These are phyloP conservation scores for Alnus glutinosa DNA, from an alignment of 306 rosid species.

Conservation along the genomic window DNA sequence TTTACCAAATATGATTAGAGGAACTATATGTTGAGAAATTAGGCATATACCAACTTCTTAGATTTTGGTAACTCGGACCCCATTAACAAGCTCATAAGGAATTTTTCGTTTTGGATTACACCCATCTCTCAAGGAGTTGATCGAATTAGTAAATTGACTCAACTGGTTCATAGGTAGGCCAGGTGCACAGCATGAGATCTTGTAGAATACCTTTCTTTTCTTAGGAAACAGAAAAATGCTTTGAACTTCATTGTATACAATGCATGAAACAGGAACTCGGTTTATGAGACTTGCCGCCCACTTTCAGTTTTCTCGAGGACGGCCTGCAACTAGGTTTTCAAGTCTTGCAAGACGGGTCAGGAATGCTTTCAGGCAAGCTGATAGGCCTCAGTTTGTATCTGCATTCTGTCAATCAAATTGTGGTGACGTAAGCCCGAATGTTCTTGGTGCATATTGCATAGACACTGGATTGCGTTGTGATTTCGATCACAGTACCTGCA, in stretches of 20 bases:
- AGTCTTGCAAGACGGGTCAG: slow-evolving; percentile 78
- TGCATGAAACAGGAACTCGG: too few species aligned
- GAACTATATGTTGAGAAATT: background rate
- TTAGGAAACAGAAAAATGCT: background rate
- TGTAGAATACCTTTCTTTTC: background rate
- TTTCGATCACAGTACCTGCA: slow-evolving; percentile 93
- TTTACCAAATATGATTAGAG: background rate
- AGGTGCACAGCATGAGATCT: background rate
- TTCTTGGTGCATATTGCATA: slow-evolving; percentile 76
- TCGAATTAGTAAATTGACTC: background rate
- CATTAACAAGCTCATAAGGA: background rate
- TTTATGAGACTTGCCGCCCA: slow-evolving; percentile 48
- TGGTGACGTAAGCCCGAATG: slow-evolving; percentile 97
- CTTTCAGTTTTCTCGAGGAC: slow-evolving; percentile 69
- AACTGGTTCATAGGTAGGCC: background rate
- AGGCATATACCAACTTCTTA: background rate
- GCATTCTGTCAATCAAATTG: slow-evolving; percentile 94
- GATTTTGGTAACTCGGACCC: too few species aligned
- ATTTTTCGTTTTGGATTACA: background rate
- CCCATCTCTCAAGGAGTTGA: background rate
- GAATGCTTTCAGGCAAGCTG: slow-evolving; percentile 52
- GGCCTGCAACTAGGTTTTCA: slow-evolving; percentile 44
- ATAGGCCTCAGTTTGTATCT: slow-evolving; percentile 72
- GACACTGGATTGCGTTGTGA: slow-evolving; percentile 92
- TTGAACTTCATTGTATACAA: background rate